These are phyloP conservation scores for Dactylellina parvicollis DNA, from an alignment of 2,329 filamentous ascomycete species.

Conservation along the genomic window DNA sequence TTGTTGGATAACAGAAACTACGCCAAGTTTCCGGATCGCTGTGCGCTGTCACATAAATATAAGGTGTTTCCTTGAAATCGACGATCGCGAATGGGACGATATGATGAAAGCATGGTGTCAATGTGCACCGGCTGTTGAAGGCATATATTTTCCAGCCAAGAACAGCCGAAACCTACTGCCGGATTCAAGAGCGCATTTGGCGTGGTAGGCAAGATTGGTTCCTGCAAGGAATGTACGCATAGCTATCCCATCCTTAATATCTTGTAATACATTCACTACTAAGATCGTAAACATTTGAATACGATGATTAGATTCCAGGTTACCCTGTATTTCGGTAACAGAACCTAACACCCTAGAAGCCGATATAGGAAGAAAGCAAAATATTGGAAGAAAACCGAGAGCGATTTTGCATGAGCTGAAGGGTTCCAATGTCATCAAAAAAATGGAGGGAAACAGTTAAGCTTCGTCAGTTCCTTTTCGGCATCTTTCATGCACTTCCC, in stretches of 20 bases:
- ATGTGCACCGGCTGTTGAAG: conserved; percentile 42
- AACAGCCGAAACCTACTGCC: conserved; percentile 33
- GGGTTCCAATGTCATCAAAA: conserved; percentile 4
- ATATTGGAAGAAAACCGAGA: no score
- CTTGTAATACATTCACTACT: background rate
- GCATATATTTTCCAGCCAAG: background rate
- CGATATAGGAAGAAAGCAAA: background rate
- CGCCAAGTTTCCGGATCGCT: conserved; percentile 12
- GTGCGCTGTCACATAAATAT: background rate
- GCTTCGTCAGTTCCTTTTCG: conserved; percentile 5
- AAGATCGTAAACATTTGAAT: background rate
- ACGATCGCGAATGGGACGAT: background rate
- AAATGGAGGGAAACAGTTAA: background rate
- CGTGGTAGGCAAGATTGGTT: background rate
- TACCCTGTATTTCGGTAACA: background rate
- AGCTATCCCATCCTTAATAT: background rate
- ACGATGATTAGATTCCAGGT: background rate
- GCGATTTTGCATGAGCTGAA: conserved; percentile 5
- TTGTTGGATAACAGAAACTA: background rate
- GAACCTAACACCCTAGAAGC: background rate
- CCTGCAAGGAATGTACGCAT: background rate
- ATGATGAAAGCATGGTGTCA: conserved; percentile 49
- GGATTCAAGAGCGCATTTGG: background rate
- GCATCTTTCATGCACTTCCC: background rate
- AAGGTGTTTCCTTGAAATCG: background rate